Evolutionary conservation across 2,329 filamentous ascomycete species (phyloP).

Genomic region (Pseudogymnoascus sp.): DNA sequence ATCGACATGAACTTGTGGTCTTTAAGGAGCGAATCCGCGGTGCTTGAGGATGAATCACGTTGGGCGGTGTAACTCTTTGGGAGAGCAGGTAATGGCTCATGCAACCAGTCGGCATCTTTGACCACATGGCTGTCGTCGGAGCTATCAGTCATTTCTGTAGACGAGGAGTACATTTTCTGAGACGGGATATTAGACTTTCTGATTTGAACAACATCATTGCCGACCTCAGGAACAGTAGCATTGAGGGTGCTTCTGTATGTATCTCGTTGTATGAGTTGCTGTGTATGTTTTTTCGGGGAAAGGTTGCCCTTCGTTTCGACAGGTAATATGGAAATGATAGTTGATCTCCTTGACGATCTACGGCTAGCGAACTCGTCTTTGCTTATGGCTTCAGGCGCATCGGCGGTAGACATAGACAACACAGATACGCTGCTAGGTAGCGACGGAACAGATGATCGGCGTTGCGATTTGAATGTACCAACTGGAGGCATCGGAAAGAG

Average conservation of each 20-base stretch:
- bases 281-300: not conserved
- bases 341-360: conserved; percentile 24
- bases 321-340: conserved; percentile 16
- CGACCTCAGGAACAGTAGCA: not conserved
- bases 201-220: not conserved
- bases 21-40: not conserved
- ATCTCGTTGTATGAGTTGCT: not conserved
- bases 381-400: conserved; percentile 17
- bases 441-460: conserved; percentile 39
- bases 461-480: conserved; percentile 22
- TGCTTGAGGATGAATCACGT: not conserved
- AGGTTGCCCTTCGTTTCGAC: not conserved
- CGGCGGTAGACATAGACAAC: conserved; percentile 11
- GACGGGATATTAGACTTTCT: not conserved
- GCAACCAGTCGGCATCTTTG: not conserved
- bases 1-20: conserved; percentile 4
- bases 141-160: not conserved
- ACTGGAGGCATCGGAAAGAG: conserved; percentile 38
- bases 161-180: not conserved
- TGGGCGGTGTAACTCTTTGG: not conserved
- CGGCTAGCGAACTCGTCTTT: conserved; percentile 23
- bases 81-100: not conserved
- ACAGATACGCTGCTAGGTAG: conserved; percentile 31
- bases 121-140: not conserved
- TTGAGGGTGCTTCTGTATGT: not conserved